Evolutionary conservation across 2,329 filamentous ascomycete species (phyloP).

Genomic region (Lachnellula willkommii): DNA sequence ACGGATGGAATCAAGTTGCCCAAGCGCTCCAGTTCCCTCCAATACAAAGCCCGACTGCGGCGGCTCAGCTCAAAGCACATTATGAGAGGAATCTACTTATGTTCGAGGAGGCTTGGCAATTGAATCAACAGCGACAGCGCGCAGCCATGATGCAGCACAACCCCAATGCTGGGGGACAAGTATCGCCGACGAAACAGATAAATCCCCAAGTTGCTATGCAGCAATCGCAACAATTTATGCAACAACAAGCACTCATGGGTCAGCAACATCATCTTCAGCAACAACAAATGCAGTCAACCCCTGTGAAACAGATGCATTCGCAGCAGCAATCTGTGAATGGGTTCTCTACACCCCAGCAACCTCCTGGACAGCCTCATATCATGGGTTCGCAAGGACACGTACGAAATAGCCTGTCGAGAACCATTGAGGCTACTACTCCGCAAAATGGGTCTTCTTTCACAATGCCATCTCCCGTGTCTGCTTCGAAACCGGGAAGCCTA

Average conservation of each 20-base stretch:
- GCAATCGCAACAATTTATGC: conserved; percentile 50
- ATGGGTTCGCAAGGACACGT: conserved; percentile 46
- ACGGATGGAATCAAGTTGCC: conserved; percentile 70
- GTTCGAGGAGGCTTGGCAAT: conserved; percentile 67
- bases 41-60: conserved; percentile 59
- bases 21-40: conserved; percentile 57
- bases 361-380: conserved; percentile 36
- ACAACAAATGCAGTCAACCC: conserved; percentile 31
- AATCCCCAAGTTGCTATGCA: conserved; percentile 44
- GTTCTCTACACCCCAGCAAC: conserved; percentile 41
- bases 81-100: conserved; percentile 71
- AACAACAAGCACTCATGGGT: conserved; percentile 47
- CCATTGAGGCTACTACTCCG: conserved; percentile 38
- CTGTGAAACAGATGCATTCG: conserved; percentile 12
- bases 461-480: conserved; percentile 42
- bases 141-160: conserved; percentile 26
- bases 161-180: conserved; percentile 33
- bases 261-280: conserved; percentile 27
- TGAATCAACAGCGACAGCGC: conserved; percentile 46
- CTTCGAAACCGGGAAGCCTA: conserved; percentile 21
- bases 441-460: conserved; percentile 37
- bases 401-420: conserved; percentile 48
- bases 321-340: conserved; percentile 46
- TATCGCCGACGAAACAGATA: conserved; percentile 37
- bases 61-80: conserved; percentile 63